Evolutionary conservation across 2,329 filamentous ascomycete genomes (phyloP), one percentile per base, ranked within the genome.

Genomic region (Colletotrichum sp.): DNA sequence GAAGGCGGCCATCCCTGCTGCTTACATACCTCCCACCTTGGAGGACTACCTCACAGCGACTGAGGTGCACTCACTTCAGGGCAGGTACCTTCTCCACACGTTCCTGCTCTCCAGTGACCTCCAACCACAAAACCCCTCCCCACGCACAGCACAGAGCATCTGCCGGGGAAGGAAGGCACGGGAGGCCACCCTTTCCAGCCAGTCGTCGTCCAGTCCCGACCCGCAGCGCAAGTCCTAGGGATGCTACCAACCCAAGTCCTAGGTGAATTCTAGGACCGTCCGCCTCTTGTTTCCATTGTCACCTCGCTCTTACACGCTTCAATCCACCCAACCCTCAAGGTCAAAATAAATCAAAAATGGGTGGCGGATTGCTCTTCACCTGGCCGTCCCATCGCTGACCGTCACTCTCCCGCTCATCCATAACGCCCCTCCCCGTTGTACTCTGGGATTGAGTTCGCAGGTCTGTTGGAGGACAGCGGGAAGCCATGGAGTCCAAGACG

Each of bases 401-500:
- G 48, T 70, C 67, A 28, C 26, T 65, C 67, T 38, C 38, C 57
- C 34, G 69, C 73, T 9, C 65, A 67, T 38, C n/a, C 64, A 28
- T 28, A 21, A 61, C 18, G 28, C 43, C 64, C 57, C 24, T 70
- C 57, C 38, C 65, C 58, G 12, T 63, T 70, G 57, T 70, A 36
- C 48, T 28, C 21, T 67, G 18, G n/a, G 18, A 26, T 16, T 64
- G n/a, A 64, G 61, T 34, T 64, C 43, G 32, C 34, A 21, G 67
- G 43, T 30, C 48, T 26, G 48, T 48, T 21, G 61, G 24, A 61
- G 52, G 70, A 65, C 32, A 26, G 43, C 52, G 43, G 43, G 43
- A 52, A 52, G 43, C 58, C 13, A 84, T 84, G 83, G 82, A 84
- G 71, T 78, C 80, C 76, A 83, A 83, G 76, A 81, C 80, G 34